phyloP scores from a whole-genome alignment of 2,329 filamentous ascomycete genomes.

The Pseudopithomyces maydicus region DNA sequence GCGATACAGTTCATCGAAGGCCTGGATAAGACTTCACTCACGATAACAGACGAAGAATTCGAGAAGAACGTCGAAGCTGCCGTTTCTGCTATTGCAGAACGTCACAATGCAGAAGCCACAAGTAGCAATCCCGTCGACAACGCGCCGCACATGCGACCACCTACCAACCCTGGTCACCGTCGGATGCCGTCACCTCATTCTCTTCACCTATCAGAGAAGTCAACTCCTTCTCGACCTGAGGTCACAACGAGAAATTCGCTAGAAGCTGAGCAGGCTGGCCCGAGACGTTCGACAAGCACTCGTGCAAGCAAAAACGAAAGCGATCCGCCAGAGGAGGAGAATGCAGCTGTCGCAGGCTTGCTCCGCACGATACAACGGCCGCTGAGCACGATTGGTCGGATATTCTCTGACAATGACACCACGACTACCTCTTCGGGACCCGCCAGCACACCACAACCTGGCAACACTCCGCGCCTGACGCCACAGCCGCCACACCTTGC shows the following conservation, averaged over 20 bases:
- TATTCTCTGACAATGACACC: conserved; percentile 76
- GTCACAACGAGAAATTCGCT: conserved; percentile 64
- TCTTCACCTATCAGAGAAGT: conserved; percentile 54
- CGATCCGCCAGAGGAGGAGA: conserved; percentile 65
- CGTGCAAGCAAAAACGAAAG: conserved; percentile 42
- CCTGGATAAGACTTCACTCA: conserved; percentile 89
- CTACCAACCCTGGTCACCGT: conserved; percentile 34
- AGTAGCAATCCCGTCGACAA: conserved; percentile 15
- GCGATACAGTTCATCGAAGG: conserved; percentile 97
- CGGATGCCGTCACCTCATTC: conserved; percentile 50
- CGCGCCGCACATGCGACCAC: conserved; percentile 21
- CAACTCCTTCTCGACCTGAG: conserved; percentile 58
- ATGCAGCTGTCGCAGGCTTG: conserved; percentile 80
- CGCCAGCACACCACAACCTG: conserved; percentile 53
- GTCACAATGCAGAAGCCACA: conserved; percentile 65
- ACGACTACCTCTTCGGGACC: conserved; percentile 33
- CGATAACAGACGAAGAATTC: conserved; percentile 93
- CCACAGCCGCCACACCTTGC: conserved; percentile 51
- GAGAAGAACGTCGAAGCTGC: conserved; percentile 95
- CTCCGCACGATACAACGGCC: conserved; percentile 90
- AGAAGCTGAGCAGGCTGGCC: conserved; percentile 64
- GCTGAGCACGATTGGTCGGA: conserved; percentile 87
- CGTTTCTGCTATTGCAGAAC: conserved; percentile 93
- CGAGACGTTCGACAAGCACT: conserved; percentile 61
- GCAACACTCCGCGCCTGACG: conserved; percentile 56